A percentile compares a stretch with the other conserved stretches of the same genome.
phyloP scores from a whole-genome alignment of 805 yeast genomes.

The Ogataea chonburiensis region DNA sequence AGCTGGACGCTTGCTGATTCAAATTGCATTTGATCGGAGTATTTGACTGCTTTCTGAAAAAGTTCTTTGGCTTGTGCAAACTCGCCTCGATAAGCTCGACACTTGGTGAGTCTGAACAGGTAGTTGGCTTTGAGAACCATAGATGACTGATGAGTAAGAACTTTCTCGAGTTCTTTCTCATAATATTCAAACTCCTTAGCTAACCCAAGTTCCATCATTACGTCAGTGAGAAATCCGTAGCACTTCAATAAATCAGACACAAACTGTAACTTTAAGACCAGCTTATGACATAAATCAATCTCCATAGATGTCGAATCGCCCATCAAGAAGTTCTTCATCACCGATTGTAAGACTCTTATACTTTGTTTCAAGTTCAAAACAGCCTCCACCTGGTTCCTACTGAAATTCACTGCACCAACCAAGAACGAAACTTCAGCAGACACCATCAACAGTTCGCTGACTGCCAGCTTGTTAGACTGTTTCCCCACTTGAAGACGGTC shows the following conservation, averaged over 20 bases:
- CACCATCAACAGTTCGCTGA: conserved; percentile 23
- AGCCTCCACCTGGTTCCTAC: conserved; percentile 31
- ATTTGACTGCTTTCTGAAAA: conserved; percentile 4
- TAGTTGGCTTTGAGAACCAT: conserved; percentile 23
- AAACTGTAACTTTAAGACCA: conserved; percentile 36
- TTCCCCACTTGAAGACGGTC: conserved; percentile 32
- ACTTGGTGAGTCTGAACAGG: conserved; percentile 24
- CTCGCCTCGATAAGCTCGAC: conserved; percentile 21
- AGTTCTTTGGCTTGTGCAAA: conserved; percentile 2
- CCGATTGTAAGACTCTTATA: conserved; percentile 51
- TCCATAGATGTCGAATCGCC: conserved; percentile 14
- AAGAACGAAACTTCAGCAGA: conserved; percentile 39
- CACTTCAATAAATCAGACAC: conserved; percentile 34
- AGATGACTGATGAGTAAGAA: conserved; percentile 35
- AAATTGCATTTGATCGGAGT: conserved; percentile 10
- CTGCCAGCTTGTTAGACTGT: conserved; percentile 21
- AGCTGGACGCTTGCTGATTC: conserved; percentile 3
- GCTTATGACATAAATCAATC: conserved; percentile 24
- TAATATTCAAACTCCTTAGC: conserved; percentile 59
- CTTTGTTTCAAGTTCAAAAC: conserved; percentile 45
- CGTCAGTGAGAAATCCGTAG: conserved; percentile 40
- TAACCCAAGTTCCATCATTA: conserved; percentile 49
- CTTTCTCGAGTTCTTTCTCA: conserved; percentile 45
- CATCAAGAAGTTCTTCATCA: conserved; percentile 42
- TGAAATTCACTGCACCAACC: conserved; percentile 28